Evolutionary conservation across 805 yeast species (phyloP).

Genomic region (Candida nanaspora): DNA sequence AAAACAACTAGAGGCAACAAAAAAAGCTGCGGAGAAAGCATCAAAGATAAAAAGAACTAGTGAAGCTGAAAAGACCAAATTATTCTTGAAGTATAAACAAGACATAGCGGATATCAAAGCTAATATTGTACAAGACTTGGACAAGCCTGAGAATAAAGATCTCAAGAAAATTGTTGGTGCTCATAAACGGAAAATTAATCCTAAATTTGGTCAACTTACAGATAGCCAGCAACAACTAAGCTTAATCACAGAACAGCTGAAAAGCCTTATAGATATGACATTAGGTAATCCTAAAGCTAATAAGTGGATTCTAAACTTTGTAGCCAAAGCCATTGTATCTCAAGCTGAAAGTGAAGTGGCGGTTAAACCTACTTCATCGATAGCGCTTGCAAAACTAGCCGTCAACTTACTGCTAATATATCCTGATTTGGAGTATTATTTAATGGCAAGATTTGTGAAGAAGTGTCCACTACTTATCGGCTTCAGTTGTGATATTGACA

Average conservation of each 20-base stretch:
- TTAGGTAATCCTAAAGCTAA: slow-evolving; percentile 44
- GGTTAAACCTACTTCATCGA: slow-evolving; percentile 67
- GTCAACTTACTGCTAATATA: slow-evolving; percentile 40
- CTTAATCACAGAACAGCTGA: slow-evolving; percentile 43
- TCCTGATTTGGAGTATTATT: slow-evolving; percentile 45
- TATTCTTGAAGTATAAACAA: slow-evolving; percentile 40
- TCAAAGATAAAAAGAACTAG: slow-evolving; percentile 25
- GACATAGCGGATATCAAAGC: slow-evolving; percentile 52
- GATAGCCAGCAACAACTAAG: slow-evolving; percentile 56
- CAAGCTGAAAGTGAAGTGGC: slow-evolving; percentile 93
- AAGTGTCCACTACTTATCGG: slow-evolving; percentile 90
- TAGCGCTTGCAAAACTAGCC: slow-evolving; percentile 71
- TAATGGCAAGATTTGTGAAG: slow-evolving; percentile 79
- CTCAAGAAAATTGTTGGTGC: slow-evolving; percentile 48
- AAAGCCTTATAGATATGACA: slow-evolving; percentile 41
- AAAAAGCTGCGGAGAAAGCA: slow-evolving; percentile 16
- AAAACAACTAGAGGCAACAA: slow-evolving; percentile 12
- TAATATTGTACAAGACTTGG: slow-evolving; percentile 49
- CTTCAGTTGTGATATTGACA: slow-evolving; percentile 62
- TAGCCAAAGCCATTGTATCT: slow-evolving; percentile 77
- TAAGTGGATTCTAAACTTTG: slow-evolving; percentile 71
- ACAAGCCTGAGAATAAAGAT: slow-evolving; percentile 24
- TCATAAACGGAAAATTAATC: slow-evolving; percentile 73
- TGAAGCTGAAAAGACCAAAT: slow-evolving; percentile 30
- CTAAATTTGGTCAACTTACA: slow-evolving; percentile 88